Conservation (phyloP, 345 rosid species). For the Euphorbia lathyris region DNA sequence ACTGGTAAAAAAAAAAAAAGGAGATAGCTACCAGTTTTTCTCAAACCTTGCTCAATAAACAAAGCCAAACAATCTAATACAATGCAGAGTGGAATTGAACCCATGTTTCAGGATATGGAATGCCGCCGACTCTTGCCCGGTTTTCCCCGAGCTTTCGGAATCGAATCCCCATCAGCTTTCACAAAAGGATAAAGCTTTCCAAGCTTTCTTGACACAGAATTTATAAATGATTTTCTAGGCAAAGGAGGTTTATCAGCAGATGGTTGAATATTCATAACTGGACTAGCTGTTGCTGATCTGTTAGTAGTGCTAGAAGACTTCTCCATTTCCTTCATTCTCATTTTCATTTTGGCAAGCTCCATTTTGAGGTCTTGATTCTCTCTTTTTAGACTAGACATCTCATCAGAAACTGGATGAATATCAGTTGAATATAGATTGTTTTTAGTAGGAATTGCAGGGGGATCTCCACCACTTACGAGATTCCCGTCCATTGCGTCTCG, state of each 20-base stretch:
- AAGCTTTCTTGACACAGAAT: constrained; percentile 71
- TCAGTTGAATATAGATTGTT: constrained; percentile 30
- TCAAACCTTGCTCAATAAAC: too few relatives aligned
- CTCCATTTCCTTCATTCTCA: constrained; percentile 76
- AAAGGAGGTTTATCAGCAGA: constrained; percentile 73
- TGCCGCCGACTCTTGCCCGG: constrained; percentile 78
- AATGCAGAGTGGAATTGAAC: constrained; percentile 1
- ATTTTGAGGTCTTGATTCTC: constrained; percentile 84
- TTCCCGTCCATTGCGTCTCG: constrained; percentile 58
- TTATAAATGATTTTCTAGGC: constrained; percentile 73
- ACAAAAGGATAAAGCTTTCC: constrained; percentile 71
- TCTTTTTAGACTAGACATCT: constrained; percentile 55
- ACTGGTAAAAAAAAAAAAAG: neutral
- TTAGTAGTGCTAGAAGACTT: constrained; percentile 14
- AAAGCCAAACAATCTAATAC: constrained; percentile 5
- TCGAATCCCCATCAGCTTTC: constrained; percentile 40
- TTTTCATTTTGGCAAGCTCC: constrained; percentile 76
- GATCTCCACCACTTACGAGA: constrained; percentile 21
- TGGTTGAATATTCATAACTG: constrained; percentile 27
- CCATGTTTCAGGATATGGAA: constrained; percentile 65
- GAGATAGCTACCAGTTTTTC: too few relatives aligned
- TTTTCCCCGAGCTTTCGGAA: constrained; percentile 48
- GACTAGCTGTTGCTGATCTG: constrained; percentile 35
- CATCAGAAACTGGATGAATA: constrained; percentile 49
- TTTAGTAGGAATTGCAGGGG: constrained; percentile 40